Percentiles rank a stretch among this genome's conserved stretches.
Conservation (phyloP, 2,329 filamentous ascomycete genomes). For the Thelonectria blattea region DNA sequence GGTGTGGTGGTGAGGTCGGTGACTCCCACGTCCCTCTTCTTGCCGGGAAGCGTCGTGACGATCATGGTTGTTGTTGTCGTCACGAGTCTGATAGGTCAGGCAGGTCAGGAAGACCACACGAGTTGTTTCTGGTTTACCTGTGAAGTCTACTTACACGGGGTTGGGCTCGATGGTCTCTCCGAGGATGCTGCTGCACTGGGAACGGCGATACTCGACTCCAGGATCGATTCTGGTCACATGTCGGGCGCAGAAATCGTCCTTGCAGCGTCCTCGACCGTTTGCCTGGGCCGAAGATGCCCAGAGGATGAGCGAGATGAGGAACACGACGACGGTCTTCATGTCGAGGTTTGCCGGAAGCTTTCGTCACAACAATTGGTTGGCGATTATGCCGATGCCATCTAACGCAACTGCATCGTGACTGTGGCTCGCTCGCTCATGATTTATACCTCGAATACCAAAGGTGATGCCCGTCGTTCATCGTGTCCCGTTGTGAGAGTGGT, state of each 20-base stretch:
- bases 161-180: conserved; percentile 20
- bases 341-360: not conserved
- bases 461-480: not conserved
- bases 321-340: conserved; percentile 6
- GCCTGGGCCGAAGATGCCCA: conserved; percentile 7
- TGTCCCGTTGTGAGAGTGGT: not conserved
- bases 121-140: not conserved
- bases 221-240: conserved; percentile 25
- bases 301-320: conserved; percentile 4
- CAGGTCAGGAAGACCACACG: conserved; percentile 9
- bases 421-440: not conserved
- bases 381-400: not conserved
- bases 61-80: conserved; percentile 25
- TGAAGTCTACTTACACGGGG: conserved; percentile 21
- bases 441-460: conserved; percentile 9
- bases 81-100: conserved; percentile 17
- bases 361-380: not conserved
- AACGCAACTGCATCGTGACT: not conserved
- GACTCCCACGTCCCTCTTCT: conserved; percentile 1
- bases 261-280: conserved; percentile 10
- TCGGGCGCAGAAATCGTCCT: conserved; percentile 25
- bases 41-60: conserved; percentile 3
- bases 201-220: conserved; percentile 22
- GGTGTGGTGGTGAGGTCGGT: not conserved
- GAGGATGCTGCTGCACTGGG: conserved; percentile 23